Evolutionary conservation across 257 asterid genomes (phyloP).

Genomic region (Verbena officinalis): DNA sequence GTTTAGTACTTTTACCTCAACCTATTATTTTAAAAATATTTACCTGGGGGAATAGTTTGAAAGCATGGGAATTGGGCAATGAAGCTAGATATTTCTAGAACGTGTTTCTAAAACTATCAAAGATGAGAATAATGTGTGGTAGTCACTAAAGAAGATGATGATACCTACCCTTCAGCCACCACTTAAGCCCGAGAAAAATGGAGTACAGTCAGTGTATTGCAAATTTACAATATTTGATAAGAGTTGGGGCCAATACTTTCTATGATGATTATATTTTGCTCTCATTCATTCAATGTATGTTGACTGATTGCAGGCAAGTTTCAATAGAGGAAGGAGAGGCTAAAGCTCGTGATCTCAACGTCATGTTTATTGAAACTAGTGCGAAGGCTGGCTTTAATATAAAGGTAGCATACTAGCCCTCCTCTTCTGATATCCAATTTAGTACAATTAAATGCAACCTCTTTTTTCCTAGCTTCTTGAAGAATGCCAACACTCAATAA

Average conservation of each 20-base stretch:
- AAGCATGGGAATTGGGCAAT: too few relatives aligned
- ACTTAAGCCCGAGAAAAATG: background rate
- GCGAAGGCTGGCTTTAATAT: slow-evolving; percentile 69
- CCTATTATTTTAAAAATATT: too few relatives aligned
- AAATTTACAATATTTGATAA: background rate
- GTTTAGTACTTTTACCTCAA: background rate
- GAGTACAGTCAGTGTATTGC: too few relatives aligned
- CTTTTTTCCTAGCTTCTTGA: too few relatives aligned
- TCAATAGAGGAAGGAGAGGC: slow-evolving; percentile 67
- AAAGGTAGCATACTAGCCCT: slow-evolving; percentile 38
- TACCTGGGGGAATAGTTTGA: too few relatives aligned
- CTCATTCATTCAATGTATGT: background rate
- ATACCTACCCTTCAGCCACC: slow-evolving; percentile 1
- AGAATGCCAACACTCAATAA: background rate
- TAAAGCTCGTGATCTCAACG: slow-evolving; percentile 55
- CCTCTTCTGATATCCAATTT: slow-evolving; percentile 1
- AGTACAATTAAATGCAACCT: background rate
- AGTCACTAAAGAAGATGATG: background rate
- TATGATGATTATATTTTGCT: slow-evolving; percentile 7
- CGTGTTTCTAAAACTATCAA: background rate
- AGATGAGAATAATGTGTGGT: background rate
- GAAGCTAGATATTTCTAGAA: too few relatives aligned
- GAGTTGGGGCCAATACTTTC: background rate
- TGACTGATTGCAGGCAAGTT: slow-evolving; percentile 49
- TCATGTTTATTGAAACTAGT: slow-evolving; percentile 64